Conservation (phyloP, 345 rosid species). For the Salix purpurea region DNA sequence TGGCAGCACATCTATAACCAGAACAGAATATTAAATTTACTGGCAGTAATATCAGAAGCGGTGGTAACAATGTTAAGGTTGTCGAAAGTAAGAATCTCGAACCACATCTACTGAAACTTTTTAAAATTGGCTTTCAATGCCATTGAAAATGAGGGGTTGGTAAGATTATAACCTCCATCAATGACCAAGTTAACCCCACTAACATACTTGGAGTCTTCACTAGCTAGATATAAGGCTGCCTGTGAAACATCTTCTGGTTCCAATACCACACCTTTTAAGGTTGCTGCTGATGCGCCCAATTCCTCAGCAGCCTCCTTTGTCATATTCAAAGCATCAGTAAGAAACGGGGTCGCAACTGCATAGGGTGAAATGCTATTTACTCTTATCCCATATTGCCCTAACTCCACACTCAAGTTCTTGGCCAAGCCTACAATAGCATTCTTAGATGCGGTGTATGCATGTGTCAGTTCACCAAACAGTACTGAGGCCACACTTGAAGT, state of each 20-base stretch:
- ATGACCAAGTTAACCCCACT: slow-evolving; percentile 21
- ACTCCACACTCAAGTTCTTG: slow-evolving; percentile 13
- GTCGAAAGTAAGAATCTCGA: no score
- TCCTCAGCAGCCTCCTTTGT: not conserved
- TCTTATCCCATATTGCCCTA: slow-evolving; percentile 22
- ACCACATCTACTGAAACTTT: no score
- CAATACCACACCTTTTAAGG: slow-evolving; percentile 2
- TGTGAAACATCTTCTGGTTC: slow-evolving; percentile 19
- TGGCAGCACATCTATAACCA: no score
- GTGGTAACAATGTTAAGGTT: no score
- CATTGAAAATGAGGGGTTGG: not conserved
- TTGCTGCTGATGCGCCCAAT: not conserved
- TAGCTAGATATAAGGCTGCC: slow-evolving; percentile 17
- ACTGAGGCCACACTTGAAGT: slow-evolving; percentile 10
- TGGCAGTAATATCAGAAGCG: no score
- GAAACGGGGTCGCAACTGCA: not conserved
- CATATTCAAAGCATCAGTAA: not conserved
- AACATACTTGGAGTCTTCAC: slow-evolving; percentile 25
- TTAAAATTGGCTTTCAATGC: not conserved
- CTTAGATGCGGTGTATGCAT: slow-evolving; percentile 21
- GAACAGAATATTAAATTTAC: no score
- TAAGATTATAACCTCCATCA: slow-evolving; percentile 17
- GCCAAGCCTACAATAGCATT: slow-evolving; percentile 12
- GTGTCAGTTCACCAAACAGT: not conserved
- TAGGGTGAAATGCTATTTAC: slow-evolving; percentile 24